Conservation (phyloP, 2,329 filamentous ascomycete species). For the Pseudogymnoascus sp. region DNA sequence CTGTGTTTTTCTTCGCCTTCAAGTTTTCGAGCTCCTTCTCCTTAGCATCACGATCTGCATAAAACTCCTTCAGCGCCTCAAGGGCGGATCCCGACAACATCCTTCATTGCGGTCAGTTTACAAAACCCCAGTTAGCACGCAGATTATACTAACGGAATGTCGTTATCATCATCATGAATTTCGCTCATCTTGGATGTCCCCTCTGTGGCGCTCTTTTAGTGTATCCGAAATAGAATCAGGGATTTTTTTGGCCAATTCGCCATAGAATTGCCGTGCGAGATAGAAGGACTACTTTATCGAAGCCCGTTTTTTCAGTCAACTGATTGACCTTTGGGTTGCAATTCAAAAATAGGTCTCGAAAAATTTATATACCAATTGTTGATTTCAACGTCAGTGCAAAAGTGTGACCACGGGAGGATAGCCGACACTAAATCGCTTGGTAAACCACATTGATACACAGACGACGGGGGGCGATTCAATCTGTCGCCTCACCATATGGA, state of each 20-base stretch:
- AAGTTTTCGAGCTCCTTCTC: conserved; percentile 63
- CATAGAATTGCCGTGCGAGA: background rate
- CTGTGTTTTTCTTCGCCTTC: conserved; percentile 45
- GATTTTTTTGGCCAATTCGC: background rate
- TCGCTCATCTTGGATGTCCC: background rate
- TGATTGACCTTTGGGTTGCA: background rate
- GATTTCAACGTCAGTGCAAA: conserved; percentile 3
- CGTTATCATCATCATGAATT: background rate
- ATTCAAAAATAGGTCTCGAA: background rate
- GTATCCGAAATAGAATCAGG: conserved; percentile 6
- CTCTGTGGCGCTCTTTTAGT: conserved; percentile 1
- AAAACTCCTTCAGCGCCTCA: conserved; percentile 66
- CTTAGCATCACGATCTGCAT: conserved; percentile 62
- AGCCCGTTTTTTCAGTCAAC: background rate
- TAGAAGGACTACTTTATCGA: background rate
- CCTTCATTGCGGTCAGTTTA: conserved; percentile 17
- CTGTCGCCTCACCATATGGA: background rate
- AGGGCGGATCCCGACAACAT: conserved; percentile 61
- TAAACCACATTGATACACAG: background rate
- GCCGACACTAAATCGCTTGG: conserved; percentile 11
- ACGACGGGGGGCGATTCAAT: conserved; percentile 1
- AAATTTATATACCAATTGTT: background rate
- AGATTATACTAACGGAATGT: conserved; percentile 11
- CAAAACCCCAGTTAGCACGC: background rate
- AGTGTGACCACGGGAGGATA: conserved; percentile 1